These are phyloP conservation scores for Claviceps arundinis DNA, from an alignment of 2,329 filamentous ascomycete species.

Conservation along the genomic window DNA sequence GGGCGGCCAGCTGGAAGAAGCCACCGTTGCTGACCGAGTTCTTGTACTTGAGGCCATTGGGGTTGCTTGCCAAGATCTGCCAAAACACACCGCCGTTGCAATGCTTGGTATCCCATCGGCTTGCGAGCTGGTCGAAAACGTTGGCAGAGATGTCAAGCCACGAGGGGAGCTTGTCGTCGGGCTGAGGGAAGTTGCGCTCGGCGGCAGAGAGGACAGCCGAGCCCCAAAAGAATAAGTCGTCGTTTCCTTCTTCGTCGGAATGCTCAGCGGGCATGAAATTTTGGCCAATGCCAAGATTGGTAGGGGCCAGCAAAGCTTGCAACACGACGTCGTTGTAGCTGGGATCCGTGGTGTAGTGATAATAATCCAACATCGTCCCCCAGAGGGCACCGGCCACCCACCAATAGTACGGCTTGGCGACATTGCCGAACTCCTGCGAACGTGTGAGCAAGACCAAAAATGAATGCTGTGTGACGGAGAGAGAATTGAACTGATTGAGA, in stretches of 20 bases:
- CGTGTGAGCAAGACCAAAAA: not conserved
- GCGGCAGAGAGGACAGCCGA: conserved; percentile 55
- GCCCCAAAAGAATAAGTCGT: conserved; percentile 65
- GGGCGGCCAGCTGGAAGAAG: conserved; percentile 71
- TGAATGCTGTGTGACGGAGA: not conserved
- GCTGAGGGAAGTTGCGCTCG: conserved; percentile 53
- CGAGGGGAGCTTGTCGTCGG: conserved; percentile 39
- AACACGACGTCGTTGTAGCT: conserved; percentile 47
- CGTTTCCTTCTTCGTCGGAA: conserved; percentile 52
- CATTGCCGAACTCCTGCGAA: conserved; percentile 40
- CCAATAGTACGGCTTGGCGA: conserved; percentile 56
- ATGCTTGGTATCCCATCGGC: conserved; percentile 53
- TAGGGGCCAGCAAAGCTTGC: conserved; percentile 42
- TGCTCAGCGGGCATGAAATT: conserved; percentile 48
- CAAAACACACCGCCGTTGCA: conserved; percentile 65
- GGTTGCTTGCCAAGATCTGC: conserved; percentile 69
- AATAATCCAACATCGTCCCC: conserved; percentile 59
- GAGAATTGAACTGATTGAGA: not conserved
- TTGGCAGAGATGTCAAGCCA: conserved; percentile 58
- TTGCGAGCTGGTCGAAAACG: conserved; percentile 57
- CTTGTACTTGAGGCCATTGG: conserved; percentile 67
- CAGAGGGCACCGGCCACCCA: conserved; percentile 54
- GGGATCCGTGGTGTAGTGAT: conserved; percentile 49
- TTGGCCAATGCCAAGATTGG: conserved; percentile 40
- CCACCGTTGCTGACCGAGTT: conserved; percentile 70